A percentile compares a stretch with the other conserved stretches of the same genome.
Evolutionary conservation across 177 flowering plant species (phyloP).

Genomic region (Telopea speciosissima): DNA sequence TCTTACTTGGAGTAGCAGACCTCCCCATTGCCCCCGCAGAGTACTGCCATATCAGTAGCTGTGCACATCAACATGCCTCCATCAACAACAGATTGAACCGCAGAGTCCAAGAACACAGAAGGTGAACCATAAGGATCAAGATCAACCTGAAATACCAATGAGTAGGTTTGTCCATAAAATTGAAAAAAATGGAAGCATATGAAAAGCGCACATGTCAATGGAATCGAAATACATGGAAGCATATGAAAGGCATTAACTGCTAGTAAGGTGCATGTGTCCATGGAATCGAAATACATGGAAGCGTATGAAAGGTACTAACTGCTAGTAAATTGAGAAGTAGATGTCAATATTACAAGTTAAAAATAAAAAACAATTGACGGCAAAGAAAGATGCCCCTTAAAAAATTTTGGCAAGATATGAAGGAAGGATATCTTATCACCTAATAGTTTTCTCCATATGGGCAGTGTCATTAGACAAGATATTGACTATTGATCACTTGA

Average conservation of each 20-base stretch:
- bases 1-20: slow-evolving; percentile 98
- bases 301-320: too few species aligned
- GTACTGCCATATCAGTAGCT: slow-evolving; percentile 98
- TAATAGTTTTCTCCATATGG: too few species aligned
- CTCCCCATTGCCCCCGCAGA: slow-evolving; percentile 95
- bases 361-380: neutral
- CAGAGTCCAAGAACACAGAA: slow-evolving; percentile 90
- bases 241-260: too few species aligned
- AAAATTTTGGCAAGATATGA: neutral
- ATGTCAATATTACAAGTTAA: neutral
- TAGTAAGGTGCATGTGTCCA: neutral
- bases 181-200: neutral
- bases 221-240: neutral
- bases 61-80: slow-evolving; percentile 99
- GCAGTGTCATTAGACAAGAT: too few species aligned
- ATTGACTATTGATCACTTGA: too few species aligned
- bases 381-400: neutral
- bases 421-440: neutral
- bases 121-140: slow-evolving; percentile 99
- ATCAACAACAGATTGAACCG: slow-evolving; percentile 92
- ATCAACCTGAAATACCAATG: slow-evolving; percentile 70
- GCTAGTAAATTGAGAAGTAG: too few species aligned
- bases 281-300: neutral
- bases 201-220: neutral
- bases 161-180: neutral